Percentiles rank a stretch among this genome's conserved stretches.
phyloP scores from a whole-genome alignment of 352 stramenopile genomes.

The Pythium phragmiticola region DNA sequence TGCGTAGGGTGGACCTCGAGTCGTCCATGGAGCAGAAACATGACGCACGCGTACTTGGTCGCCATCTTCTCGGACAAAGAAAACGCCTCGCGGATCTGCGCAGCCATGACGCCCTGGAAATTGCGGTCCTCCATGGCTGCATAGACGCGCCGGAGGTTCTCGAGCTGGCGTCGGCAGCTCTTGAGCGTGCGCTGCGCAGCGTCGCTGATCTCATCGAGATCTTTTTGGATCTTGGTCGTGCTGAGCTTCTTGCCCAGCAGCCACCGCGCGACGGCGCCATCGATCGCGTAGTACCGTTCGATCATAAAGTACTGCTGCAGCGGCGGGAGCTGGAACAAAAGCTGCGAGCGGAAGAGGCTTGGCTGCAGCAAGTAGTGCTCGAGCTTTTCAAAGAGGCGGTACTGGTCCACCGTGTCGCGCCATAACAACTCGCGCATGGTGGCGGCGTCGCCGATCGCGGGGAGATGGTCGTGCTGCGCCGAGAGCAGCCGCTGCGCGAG shows the following conservation, averaged over 20 bases:
- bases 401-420: slow-evolving; percentile 82
- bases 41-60: slow-evolving; percentile 74
- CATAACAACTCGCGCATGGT: slow-evolving; percentile 70
- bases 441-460: slow-evolving; percentile 48
- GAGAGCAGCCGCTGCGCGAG: slow-evolving; percentile 46
- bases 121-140: slow-evolving; percentile 73
- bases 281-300: slow-evolving; percentile 76
- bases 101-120: slow-evolving; percentile 59
- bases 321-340: slow-evolving; percentile 81
- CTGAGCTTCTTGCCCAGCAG: slow-evolving; percentile 76
- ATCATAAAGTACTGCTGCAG: slow-evolving; percentile 81
- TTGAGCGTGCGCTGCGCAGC: slow-evolving; percentile 62
- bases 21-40: slow-evolving; percentile 76
- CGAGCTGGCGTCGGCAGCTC: slow-evolving; percentile 70
- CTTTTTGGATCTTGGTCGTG: slow-evolving; percentile 78
- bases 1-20: slow-evolving; percentile 76
- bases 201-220: slow-evolving; percentile 84
- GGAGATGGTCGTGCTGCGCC: slow-evolving; percentile 42
- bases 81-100: slow-evolving; percentile 55
- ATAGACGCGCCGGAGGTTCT: slow-evolving; percentile 81
- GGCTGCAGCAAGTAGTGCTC: slow-evolving; percentile 83
- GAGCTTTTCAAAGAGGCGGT: slow-evolving; percentile 81
- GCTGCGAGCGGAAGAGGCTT: slow-evolving; percentile 72
- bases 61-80: slow-evolving; percentile 70
- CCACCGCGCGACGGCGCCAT: slow-evolving; percentile 67